A percentile compares a stretch with the other conserved stretches of the same genome.
Evolutionary conservation across 805 yeast species (phyloP).

Genomic region (Wickerhamiella spandovensis): DNA sequence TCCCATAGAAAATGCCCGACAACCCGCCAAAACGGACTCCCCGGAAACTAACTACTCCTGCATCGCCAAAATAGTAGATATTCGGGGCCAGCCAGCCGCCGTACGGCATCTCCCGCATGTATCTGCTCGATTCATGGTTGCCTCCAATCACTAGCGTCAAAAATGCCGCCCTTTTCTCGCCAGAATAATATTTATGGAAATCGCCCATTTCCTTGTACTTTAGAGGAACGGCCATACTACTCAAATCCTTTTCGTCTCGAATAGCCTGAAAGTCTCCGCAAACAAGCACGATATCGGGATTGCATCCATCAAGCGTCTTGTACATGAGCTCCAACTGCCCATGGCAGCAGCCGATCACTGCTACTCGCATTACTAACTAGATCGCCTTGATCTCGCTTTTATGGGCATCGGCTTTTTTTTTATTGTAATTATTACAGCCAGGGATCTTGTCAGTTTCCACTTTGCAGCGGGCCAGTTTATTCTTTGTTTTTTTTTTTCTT

Average conservation of each 20-base stretch:
- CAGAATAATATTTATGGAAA: slow-evolving; percentile 57
- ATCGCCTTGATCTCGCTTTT: no score
- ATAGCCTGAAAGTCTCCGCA: slow-evolving; percentile 90
- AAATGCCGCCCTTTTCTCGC: slow-evolving; percentile 51
- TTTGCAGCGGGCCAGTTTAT: no score
- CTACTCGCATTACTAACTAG: slow-evolving; percentile 17
- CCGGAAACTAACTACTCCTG: slow-evolving; percentile 57
- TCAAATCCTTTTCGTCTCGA: slow-evolving; percentile 47
- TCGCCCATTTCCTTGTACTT: slow-evolving; percentile 71
- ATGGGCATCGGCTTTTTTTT: no score
- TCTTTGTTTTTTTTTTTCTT: no score
- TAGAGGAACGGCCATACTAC: slow-evolving; percentile 61
- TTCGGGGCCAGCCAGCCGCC: slow-evolving; percentile 94
- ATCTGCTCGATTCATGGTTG: slow-evolving; percentile 83
- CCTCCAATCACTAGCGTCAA: slow-evolving; percentile 84
- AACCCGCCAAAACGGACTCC: slow-evolving; percentile 71
- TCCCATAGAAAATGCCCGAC: slow-evolving; percentile 65
- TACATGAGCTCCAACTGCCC: slow-evolving; percentile 15
- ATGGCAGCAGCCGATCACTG: slow-evolving; percentile 20
- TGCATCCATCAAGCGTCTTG: slow-evolving; percentile 1
- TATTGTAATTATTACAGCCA: no score
- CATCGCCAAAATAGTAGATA: slow-evolving; percentile 71
- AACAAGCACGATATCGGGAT: slow-evolving; percentile 47
- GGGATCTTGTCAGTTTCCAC: no score
- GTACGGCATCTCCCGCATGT: slow-evolving; percentile 51